Conservation (phyloP, 495 filamentous ascomycete species). For the Achaetomiella virescens region DNA sequence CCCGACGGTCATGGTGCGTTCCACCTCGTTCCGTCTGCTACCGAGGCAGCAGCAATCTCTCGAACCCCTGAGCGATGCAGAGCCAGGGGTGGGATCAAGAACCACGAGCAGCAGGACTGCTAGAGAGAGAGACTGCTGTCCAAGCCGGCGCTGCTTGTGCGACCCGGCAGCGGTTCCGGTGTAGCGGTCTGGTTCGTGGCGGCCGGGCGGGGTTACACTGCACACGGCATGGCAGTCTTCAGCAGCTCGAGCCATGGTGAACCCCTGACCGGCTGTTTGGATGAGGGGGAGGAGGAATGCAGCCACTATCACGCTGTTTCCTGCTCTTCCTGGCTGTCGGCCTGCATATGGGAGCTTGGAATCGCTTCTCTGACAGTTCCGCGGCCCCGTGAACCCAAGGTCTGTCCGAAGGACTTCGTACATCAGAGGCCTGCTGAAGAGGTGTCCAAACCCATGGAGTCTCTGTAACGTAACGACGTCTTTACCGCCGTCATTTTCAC, state of each 20-base stretch:
- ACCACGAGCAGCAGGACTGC: too few species aligned
- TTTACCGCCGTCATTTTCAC: too few species aligned
- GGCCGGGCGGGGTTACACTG: not conserved
- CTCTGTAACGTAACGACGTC: too few species aligned
- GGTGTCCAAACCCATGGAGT: too few species aligned
- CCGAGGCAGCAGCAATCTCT: not conserved
- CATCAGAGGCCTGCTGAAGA: too few species aligned
- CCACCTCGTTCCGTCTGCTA: not conserved
- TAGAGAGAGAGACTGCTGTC: too few species aligned
- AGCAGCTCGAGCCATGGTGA: not conserved
- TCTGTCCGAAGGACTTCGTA: too few species aligned
- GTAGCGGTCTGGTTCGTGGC: not conserved
- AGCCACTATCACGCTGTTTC: slow-evolving; percentile 1
- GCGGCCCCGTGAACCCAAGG: too few species aligned
- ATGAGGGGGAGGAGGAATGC: not conserved
- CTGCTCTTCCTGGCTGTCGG: not conserved
- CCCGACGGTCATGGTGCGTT: not conserved
- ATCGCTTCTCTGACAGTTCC: too few species aligned
- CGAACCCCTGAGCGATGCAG: not conserved
- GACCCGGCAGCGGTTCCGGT: not conserved
- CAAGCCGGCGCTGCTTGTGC: too few species aligned
- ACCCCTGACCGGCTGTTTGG: not conserved
- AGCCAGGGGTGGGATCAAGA: too few species aligned
- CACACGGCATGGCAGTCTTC: not conserved
- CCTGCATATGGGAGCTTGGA: too few species aligned